Base-by-base conservation (phyloP, 306 rosid species). In the Vigna hirtella region DNA sequence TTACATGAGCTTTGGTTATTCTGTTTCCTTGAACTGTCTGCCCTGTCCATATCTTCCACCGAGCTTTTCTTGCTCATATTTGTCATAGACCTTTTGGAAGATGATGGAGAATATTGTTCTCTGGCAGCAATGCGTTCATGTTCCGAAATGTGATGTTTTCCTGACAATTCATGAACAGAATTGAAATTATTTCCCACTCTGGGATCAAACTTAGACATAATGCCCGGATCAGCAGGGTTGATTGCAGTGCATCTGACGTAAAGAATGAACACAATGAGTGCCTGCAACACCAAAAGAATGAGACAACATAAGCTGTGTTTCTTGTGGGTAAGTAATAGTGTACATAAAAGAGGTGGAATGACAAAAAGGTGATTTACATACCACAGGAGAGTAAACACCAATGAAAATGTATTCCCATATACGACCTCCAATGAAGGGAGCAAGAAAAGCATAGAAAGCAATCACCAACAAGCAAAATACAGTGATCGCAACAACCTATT, bases 141-240 rank as follows among this genome's bases (percentile, higher is more conserved):
- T 78, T 87, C 91, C 63, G 91, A 81, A 73, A 85, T 85, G 58
- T 85, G 77, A 66, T 86, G 91, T 71, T 88, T 92, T 76, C 32
- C 84, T 20, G 90, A 83, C 73, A 89, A 78, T 76, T 71, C 86
- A 74, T 70, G 91, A 78, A 89, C 80, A 48, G 86, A 59, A 51
- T 80, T 76, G 50, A 77, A 71, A 57, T 34, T 83, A 82, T 88
- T 85, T 71, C 74, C 75, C 42, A 45, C 71, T 62, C 87, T 82
- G 68, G 82, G 82, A 45, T 87, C 88, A 85, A 92, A 94, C 83
- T 84, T 90, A 77, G 88, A 88, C 95, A 94, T 92, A 64, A 94
- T 94, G 80, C 98, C 96, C 5, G 98, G 97, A 87, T 94, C 98
- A 7, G 98, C 97, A 40, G 98, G 98, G 85, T 94, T 94, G 72